These are phyloP conservation scores for Nepenthes mirabilis DNA, from an alignment of 148 eudicot genomes.

Conservation along the genomic window DNA sequence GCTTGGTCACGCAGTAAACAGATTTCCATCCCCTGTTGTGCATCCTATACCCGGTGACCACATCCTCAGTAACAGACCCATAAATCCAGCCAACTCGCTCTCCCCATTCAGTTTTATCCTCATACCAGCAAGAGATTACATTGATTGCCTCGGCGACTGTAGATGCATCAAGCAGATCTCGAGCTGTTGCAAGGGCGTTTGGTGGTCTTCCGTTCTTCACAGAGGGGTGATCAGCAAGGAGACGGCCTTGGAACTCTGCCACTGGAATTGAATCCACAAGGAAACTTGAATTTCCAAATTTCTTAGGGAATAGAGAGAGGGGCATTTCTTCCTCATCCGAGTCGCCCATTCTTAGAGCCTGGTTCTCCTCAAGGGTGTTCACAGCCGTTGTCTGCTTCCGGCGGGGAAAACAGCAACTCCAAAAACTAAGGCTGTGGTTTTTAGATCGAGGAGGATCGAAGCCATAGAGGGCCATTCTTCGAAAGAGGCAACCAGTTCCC, in stretches of 20 bases:
- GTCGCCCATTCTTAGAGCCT: neutral
- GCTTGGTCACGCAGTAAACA: neutral
- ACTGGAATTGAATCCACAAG: neutral
- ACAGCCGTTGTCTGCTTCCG: too few relatives aligned
- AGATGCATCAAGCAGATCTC: neutral
- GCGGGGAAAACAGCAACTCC: neutral
- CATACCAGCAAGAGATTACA: neutral
- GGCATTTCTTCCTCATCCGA: neutral
- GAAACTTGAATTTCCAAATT: neutral
- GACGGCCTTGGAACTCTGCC: neutral
- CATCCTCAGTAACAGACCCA: neutral
- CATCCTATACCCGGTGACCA: neutral
- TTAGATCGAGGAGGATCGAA: slow-evolving; percentile 85
- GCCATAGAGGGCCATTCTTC: slow-evolving; percentile 80
- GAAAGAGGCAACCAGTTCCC: slow-evolving; percentile 86
- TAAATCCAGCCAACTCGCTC: neutral
- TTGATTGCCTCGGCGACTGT: neutral
- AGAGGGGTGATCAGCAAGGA: neutral
- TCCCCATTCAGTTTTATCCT: neutral
- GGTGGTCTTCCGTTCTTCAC: neutral
- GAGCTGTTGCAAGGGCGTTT: neutral
- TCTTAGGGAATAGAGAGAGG: neutral
- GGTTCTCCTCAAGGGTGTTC: neutral
- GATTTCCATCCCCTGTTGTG: slow-evolving; percentile 1
- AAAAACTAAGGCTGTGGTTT: slow-evolving; percentile 50